phyloP scores from a whole-genome alignment of 306 rosid species.

The Chamaecrista fasciculata region DNA sequence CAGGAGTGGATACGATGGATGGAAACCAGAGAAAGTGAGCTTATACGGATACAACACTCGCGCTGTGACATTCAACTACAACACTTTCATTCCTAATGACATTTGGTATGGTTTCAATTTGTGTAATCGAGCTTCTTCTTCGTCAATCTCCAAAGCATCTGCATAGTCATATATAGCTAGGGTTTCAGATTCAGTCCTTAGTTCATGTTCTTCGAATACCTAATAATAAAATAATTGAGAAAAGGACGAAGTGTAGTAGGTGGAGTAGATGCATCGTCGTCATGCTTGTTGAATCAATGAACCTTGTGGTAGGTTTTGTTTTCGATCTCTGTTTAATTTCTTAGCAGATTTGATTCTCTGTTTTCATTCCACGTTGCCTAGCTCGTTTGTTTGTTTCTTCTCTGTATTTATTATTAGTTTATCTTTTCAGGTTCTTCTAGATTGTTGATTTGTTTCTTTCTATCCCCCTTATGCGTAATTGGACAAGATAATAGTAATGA shows the following conservation, averaged over 20 bases:
- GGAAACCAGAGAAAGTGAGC: constrained; percentile 68
- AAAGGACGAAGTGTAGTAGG: background rate
- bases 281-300: too few relatives aligned
- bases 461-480: too few relatives aligned
- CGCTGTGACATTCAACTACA: constrained; percentile 54
- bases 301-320: background rate
- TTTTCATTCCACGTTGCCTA: background rate
- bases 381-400: background rate
- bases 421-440: background rate
- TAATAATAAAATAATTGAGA: background rate
- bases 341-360: too few relatives aligned
- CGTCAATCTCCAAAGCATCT: constrained; percentile 30
- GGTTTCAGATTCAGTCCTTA: too few relatives aligned
- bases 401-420: background rate
- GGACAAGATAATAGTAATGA: too few relatives aligned
- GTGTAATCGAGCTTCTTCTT: constrained; percentile 32
- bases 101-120: constrained; percentile 77
- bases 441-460: background rate
- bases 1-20: constrained; percentile 79
- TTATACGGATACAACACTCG: constrained; percentile 37
- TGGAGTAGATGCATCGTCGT: background rate
- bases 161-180: too few relatives aligned
- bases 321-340: background rate
- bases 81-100: constrained; percentile 48
- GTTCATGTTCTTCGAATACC: too few relatives aligned